Evolutionary conservation across 2,329 filamentous ascomycete species (phyloP).

Genomic region (Verticillium alfalfae): DNA sequence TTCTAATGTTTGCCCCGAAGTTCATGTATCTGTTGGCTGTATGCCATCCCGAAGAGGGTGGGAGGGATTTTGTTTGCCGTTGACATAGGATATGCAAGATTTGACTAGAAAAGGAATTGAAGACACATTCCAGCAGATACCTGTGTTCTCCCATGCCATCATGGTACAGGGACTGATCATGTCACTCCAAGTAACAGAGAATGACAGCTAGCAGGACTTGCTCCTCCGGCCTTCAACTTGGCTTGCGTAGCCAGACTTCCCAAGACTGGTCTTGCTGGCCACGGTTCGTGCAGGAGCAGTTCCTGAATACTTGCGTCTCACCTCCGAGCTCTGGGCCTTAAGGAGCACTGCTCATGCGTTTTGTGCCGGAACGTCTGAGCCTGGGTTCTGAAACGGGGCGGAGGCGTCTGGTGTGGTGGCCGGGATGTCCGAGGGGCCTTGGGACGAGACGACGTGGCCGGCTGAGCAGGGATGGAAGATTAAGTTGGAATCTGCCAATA

Average conservation of each 20-base stretch:
- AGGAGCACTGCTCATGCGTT: not conserved
- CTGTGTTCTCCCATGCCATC: not conserved
- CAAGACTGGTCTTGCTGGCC: not conserved
- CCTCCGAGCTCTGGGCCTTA: not conserved
- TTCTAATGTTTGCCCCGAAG: constrained; percentile 11
- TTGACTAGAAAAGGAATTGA: constrained; percentile 12
- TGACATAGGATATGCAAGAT: constrained; percentile 9
- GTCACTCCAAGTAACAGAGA: too few relatives aligned
- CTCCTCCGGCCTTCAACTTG: not conserved
- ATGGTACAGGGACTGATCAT: not conserved
- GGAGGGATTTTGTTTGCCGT: constrained; percentile 6
- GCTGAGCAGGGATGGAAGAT: not conserved
- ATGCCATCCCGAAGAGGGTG: constrained; percentile 1
- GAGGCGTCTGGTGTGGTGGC: not conserved
- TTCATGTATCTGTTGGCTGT: constrained; percentile 11
- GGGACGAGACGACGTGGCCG: too few relatives aligned
- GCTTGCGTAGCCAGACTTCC: not conserved
- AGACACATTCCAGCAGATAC: constrained; percentile 12
- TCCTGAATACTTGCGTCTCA: not conserved
- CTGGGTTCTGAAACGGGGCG: not conserved
- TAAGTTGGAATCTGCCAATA: constrained; percentile 6
- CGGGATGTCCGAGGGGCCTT: not conserved
- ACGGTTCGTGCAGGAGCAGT: not conserved
- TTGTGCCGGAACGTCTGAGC: not conserved
- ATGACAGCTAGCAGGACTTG: not conserved